These are phyloP conservation scores for Trifolium repens DNA, from an alignment of 306 rosid species.

Conservation along the genomic window DNA sequence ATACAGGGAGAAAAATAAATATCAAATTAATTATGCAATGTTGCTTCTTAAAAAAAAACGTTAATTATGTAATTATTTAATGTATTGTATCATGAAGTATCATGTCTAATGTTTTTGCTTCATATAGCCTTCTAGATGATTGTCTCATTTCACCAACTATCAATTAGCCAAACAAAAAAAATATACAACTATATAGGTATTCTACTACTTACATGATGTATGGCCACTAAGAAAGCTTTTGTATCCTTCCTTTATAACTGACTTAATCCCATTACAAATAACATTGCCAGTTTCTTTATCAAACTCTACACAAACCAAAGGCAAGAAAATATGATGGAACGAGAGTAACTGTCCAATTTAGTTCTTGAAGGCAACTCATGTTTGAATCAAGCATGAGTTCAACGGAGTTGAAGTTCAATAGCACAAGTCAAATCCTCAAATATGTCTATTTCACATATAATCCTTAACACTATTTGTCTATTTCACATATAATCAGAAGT, in stretches of 20 bases:
- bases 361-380: not conserved
- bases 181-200: no score
- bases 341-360: not conserved
- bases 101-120: no score
- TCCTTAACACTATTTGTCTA: not conserved
- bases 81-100: no score
- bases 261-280: no score
- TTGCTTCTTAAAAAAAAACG: not conserved
- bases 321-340: not conserved
- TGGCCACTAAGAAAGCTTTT: no score
- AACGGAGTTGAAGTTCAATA: not conserved
- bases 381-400: not conserved
- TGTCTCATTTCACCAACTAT: no score
- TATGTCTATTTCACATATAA: no score
- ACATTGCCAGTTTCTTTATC: no score
- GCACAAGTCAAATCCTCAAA: conserved; percentile 18
- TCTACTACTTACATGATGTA: no score
- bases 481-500: conserved; percentile 4
- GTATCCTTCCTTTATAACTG: no score
- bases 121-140: no score
- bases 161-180: no score
- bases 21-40: not conserved
- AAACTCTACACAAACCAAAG: conserved; percentile 31
- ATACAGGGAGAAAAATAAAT: not conserved
- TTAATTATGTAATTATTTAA: not conserved